These are phyloP conservation scores for Hibiscus trionum DNA, from an alignment of 345 rosid genomes.

Conservation along the genomic window DNA sequence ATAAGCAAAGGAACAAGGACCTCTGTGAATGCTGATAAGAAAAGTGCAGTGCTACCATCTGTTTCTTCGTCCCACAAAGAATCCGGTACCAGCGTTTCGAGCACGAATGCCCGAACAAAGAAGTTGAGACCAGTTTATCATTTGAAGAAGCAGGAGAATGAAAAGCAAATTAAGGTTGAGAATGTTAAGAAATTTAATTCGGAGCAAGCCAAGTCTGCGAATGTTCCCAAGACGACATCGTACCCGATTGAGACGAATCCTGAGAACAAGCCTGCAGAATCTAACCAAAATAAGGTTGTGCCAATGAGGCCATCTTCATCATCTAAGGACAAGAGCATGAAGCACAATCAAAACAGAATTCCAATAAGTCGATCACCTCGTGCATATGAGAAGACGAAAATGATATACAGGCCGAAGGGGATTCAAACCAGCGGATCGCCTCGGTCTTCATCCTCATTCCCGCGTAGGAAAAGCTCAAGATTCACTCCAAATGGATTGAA, in stretches of 20 bases:
- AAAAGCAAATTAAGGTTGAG: conserved; percentile 13
- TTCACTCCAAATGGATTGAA: background rate
- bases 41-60: conserved; percentile 1
- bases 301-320: conserved; percentile 12
- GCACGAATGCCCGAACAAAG: conserved; percentile 11
- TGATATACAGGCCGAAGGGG: conserved; percentile 8
- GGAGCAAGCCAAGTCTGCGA: conserved; percentile 14
- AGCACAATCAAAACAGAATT: conserved; percentile 15
- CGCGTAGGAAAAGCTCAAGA: background rate
- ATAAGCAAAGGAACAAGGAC: conserved; percentile 14
- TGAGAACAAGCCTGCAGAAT: conserved; percentile 4
- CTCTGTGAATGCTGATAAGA: conserved; percentile 17
- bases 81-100: conserved; percentile 18
- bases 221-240: conserved; percentile 40
- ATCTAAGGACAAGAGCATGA: conserved; percentile 18
- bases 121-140: conserved; percentile 12
- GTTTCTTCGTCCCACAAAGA: conserved; percentile 14
- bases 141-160: conserved; percentile 15
- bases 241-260: conserved; percentile 34
- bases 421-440: background rate
- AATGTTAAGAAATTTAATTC: conserved; percentile 12
- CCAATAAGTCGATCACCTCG: conserved; percentile 6
- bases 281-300: conserved; percentile 5
- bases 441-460: conserved; percentile 11
- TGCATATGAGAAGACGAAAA: conserved; percentile 9